Percentiles rank a stretch among this genome's conserved stretches.
Conservation (phyloP, 228 moss, liverwort and hornwort genomes). For the Sphagnum fallax region DNA sequence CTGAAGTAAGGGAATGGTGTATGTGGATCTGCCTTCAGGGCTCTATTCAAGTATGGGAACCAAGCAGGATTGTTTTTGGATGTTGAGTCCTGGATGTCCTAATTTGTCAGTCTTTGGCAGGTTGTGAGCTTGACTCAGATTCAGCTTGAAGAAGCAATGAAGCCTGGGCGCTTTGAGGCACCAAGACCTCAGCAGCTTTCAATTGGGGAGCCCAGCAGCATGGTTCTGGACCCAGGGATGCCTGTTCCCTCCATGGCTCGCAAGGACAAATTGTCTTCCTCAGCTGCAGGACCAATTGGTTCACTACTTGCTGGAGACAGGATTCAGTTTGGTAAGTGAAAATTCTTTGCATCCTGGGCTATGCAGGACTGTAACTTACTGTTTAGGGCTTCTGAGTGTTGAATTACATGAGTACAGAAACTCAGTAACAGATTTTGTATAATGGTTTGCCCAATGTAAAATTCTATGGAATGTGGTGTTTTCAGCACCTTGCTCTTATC, state of each 20-base stretch:
- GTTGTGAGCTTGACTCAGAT: slow-evolving; percentile 97
- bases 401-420: no score
- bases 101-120: slow-evolving; percentile 24
- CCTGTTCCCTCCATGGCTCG: slow-evolving; percentile 52
- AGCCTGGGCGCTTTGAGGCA: slow-evolving; percentile 75
- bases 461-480: no score
- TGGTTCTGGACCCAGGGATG: slow-evolving; percentile 78
- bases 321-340: slow-evolving; percentile 87
- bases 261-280: slow-evolving; percentile 66
- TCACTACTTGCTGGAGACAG: slow-evolving; percentile 90
- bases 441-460: no score
- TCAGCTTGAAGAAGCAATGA: slow-evolving; percentile 98
- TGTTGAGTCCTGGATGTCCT: no score
- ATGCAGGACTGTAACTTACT: neutral
- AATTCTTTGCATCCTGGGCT: neutral
- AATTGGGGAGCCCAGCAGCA: slow-evolving; percentile 61
- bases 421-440: no score
- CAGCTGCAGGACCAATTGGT: slow-evolving; percentile 79
- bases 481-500: no score
- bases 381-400: neutral
- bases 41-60: no score
- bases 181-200: slow-evolving; percentile 69
- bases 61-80: no score
- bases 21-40: neutral
- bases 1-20: neutral